Conservation (phyloP, 345 rosid genomes). For the Linum lewisii region DNA sequence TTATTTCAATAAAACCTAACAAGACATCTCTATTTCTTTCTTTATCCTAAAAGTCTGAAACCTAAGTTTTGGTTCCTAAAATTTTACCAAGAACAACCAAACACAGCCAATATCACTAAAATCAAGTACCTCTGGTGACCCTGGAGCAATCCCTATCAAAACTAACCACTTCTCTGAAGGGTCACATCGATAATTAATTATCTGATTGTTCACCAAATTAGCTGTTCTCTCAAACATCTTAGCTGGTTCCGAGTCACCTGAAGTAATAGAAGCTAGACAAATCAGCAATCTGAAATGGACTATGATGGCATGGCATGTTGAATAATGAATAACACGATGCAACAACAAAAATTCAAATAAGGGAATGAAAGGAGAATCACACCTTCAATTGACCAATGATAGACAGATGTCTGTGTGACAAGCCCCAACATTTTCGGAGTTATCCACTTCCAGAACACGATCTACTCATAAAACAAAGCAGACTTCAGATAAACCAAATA, state of each 20-base stretch:
- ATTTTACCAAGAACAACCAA: too few species aligned
- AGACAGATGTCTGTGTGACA: slow-evolving; percentile 80
- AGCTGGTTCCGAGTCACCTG: slow-evolving; percentile 94
- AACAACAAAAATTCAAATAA: slow-evolving; percentile 1
- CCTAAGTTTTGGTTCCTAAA: too few species aligned
- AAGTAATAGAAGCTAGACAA: not conserved
- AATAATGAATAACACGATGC: not conserved
- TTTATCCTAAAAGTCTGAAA: too few species aligned
- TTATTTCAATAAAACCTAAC: too few species aligned
- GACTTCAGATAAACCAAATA: slow-evolving; percentile 5
- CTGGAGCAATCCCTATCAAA: slow-evolving; percentile 96
- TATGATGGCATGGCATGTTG: not conserved
- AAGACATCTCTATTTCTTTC: too few species aligned
- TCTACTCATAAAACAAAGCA: slow-evolving; percentile 27
- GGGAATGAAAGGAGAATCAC: slow-evolving; percentile 15
- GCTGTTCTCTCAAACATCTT: slow-evolving; percentile 97
- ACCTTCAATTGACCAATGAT: slow-evolving; percentile 99
- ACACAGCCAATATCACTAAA: too few species aligned
- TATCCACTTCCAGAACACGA: slow-evolving; percentile 99
- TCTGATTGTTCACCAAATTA: slow-evolving; percentile 86
- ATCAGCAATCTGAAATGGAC: not conserved
- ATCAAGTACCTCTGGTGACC: slow-evolving; percentile 76
- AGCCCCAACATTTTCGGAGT: slow-evolving; percentile 85
- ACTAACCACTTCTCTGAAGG: slow-evolving; percentile 97
- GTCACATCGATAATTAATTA: slow-evolving; percentile 90